Percentiles rank a stretch among this genome's conserved stretches.
These are phyloP conservation scores for Torulaspora maleeae DNA, from an alignment of 805 yeast species.

Conservation along the genomic window DNA sequence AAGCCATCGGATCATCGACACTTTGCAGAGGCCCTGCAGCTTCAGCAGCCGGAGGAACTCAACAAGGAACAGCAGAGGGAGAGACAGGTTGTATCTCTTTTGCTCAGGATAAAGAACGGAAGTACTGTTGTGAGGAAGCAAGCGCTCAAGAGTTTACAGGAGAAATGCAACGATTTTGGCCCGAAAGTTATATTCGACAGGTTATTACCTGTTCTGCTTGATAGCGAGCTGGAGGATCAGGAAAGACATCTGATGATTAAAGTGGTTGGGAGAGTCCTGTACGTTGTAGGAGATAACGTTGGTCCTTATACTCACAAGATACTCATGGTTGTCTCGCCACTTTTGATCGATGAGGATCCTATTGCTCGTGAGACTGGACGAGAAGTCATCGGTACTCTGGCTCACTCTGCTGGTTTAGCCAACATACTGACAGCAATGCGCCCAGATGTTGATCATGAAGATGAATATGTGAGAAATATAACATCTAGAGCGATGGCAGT, in stretches of 20 bases:
- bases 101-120: conserved; percentile 76
- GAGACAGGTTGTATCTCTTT: conserved; percentile 53
- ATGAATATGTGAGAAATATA: conserved; percentile 71
- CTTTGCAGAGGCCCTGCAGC: conserved; percentile 55
- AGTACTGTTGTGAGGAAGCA: conserved; percentile 59
- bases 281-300: conserved; percentile 57
- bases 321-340: conserved; percentile 68
- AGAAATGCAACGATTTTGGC: conserved; percentile 60
- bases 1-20: conserved; percentile 67
- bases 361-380: conserved; percentile 73
- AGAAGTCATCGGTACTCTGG: conserved; percentile 66
- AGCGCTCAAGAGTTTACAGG: conserved; percentile 63
- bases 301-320: conserved; percentile 72
- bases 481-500: conserved; percentile 81
- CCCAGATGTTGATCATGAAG: conserved; percentile 77
- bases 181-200: conserved; percentile 63
- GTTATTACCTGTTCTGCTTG: conserved; percentile 72
- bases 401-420: conserved; percentile 79
- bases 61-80: conserved; percentile 54
- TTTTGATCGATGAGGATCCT: conserved; percentile 72
- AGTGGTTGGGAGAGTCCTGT: conserved; percentile 63
- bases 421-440: conserved; percentile 73
- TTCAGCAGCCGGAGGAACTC: conserved; percentile 34
- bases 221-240: conserved; percentile 65
- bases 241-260: conserved; percentile 82